These are phyloP conservation scores for Thielaviopsis punctulata DNA, from an alignment of 2,329 filamentous ascomycete genomes.

Conservation along the genomic window DNA sequence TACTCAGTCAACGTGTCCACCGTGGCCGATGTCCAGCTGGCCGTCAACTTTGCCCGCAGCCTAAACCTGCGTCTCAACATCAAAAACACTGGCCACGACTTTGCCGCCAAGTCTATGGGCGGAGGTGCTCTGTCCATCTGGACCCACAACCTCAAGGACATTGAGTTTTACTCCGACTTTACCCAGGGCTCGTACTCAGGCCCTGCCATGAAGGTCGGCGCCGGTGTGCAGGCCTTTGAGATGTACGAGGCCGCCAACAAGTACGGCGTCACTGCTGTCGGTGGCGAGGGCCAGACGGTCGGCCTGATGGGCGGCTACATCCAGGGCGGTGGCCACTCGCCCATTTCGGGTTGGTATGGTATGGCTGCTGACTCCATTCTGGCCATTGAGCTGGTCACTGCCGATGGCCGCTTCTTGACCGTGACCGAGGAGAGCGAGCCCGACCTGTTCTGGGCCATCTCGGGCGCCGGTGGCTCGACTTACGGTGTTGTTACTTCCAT, in stretches of 20 bases:
- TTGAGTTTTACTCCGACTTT: slow-evolving; percentile 25
- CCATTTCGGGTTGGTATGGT: slow-evolving; percentile 22
- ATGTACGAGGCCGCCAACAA: slow-evolving; percentile 22
- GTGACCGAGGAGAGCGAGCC: slow-evolving; percentile 24
- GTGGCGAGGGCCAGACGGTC: slow-evolving; percentile 25
- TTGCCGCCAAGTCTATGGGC: slow-evolving; percentile 24
- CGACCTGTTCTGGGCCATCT: slow-evolving; percentile 33
- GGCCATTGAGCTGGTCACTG: slow-evolving; percentile 29
- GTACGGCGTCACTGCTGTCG: slow-evolving; percentile 13
- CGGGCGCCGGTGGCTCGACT: slow-evolving; percentile 27
- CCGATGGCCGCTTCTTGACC: slow-evolving; percentile 26
- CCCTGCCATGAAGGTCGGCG: slow-evolving; percentile 33
- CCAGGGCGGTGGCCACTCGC: slow-evolving; percentile 37
- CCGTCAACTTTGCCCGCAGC: slow-evolving; percentile 28
- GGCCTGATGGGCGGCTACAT: slow-evolving; percentile 37
- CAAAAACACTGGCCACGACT: slow-evolving; percentile 36
- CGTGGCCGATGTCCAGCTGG: slow-evolving; percentile 28
- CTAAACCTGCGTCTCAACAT: slow-evolving; percentile 33
- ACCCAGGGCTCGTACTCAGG: slow-evolving; percentile 27
- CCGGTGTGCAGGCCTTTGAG: slow-evolving; percentile 34
- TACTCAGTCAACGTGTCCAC: slow-evolving; percentile 26
- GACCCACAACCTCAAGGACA: slow-evolving; percentile 24
- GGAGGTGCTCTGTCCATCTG: slow-evolving; percentile 23
- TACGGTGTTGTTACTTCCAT: slow-evolving; percentile 27
- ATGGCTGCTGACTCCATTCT: slow-evolving; percentile 33